A percentile compares a stretch with the other conserved stretches of the same genome.
Evolutionary conservation across 1,139 yeast species (phyloP).

Genomic region (Yamadazyma kanchanaburiensis): DNA sequence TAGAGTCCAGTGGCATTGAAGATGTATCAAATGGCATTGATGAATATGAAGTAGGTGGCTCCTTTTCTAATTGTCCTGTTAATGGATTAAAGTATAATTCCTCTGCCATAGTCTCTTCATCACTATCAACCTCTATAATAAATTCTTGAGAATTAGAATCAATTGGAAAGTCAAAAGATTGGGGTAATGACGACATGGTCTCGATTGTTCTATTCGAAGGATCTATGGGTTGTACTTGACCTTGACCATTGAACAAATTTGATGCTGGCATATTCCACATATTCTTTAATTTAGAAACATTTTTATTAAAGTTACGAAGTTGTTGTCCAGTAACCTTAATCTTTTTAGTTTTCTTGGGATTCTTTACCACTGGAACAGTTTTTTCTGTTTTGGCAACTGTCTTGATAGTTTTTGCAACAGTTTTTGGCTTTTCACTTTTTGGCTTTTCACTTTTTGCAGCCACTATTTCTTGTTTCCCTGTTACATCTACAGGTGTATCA

Average conservation of each 20-base stretch:
- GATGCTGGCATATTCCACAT: slow-evolving; percentile 38
- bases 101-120: slow-evolving; percentile 15
- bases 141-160: slow-evolving; percentile 22
- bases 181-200: slow-evolving; percentile 12
- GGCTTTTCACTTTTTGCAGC: no score
- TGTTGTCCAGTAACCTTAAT: slow-evolving; percentile 11
- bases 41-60: slow-evolving; percentile 31
- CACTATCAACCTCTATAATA: slow-evolving; percentile 32
- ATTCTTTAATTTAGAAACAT: slow-evolving; percentile 20
- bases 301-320: slow-evolving; percentile 15
- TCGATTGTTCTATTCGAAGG: slow-evolving; percentile 1
- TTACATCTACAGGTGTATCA: neutral
- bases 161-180: slow-evolving; percentile 10
- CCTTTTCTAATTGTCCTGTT: slow-evolving; percentile 30
- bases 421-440: neutral
- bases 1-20: no score
- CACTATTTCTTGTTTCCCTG: no score
- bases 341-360: slow-evolving; percentile 7
- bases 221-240: neutral
- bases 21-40: slow-evolving; percentile 14
- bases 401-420: neutral
- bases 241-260: slow-evolving; percentile 14
- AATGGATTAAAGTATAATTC: slow-evolving; percentile 33
- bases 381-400: slow-evolving; percentile 1
- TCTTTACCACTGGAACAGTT: slow-evolving; percentile 2